Evolutionary conservation across 192 early-diverging fungal species (phyloP), one percentile per base, ranked within the genome.

Genomic region (Mycoemilia scoparia): DNA sequence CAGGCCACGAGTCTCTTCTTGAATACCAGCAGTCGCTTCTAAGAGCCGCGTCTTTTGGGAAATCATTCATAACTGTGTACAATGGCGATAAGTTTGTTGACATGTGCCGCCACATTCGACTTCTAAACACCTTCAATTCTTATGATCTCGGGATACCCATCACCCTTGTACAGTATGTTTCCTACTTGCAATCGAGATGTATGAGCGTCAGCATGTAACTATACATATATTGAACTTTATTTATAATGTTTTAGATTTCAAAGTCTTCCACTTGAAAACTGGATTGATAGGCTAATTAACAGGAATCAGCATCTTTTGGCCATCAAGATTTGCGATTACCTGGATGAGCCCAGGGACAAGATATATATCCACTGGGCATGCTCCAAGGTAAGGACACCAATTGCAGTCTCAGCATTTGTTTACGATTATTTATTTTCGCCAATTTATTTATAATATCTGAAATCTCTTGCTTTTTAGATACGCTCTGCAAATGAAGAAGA

Each of bases 291-390:
- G 6, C 59, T 99, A 38, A 69, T 87, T 2, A 73, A 80, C 30
- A 76, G 89, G 14, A 70, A 84, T 36, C 69, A 73, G 18, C 84
- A 95, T 45, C 50, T 77, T n/a, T 55, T 99, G 21, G 95, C 95
- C 0, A 54, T 88, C 13, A 63, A 72, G 4, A 62, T 96, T 15
- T 83, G 85, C 45, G 77, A 78, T 11, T 91, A 87, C 44, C 45
- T 93, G 27, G 71, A 79, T 12, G 64, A 89, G 31, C 67, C 74
- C 10, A 62, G 69, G 0, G 82, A 87, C 39, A 67, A 79, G 21
- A 80, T 96, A 9, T 54, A 88, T 12, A 79, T 93, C 29, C 83
- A 92, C 45, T 98, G 95, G 95, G 95, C 91, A 1, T 89, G 95
- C 38, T 74, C 82, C 34, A 93, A 96, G 64, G n/a, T n/a, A n/a